Percentiles rank a stretch among this genome's conserved stretches.
These are phyloP conservation scores for Boeremia lycopersici DNA, from an alignment of 2,329 filamentous ascomycete genomes.

Conservation along the genomic window DNA sequence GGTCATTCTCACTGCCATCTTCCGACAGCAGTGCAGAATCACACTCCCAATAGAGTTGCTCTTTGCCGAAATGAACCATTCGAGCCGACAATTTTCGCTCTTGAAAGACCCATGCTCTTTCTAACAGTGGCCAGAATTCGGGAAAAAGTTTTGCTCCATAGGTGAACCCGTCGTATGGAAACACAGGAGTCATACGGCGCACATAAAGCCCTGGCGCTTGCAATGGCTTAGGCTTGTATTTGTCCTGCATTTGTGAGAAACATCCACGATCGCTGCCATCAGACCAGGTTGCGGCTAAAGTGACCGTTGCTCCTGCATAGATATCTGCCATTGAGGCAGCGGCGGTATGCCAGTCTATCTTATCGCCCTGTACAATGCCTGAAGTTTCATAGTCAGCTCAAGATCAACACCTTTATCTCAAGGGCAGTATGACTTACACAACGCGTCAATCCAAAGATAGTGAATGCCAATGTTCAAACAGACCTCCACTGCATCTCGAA, in stretches of 20 bases:
- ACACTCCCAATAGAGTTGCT: slow-evolving; percentile 2
- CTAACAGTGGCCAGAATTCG: slow-evolving; percentile 4
- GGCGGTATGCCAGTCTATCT: background rate
- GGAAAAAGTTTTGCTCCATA: too few species aligned
- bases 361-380: background rate
- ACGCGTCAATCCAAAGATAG: background rate
- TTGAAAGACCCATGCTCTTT: slow-evolving; percentile 4
- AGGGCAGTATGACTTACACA: background rate
- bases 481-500: background rate
- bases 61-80: background rate
- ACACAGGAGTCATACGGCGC: background rate
- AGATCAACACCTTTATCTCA: too few species aligned
- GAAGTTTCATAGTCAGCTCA: background rate
- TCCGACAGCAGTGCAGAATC: background rate
- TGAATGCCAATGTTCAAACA: background rate
- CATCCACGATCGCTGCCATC: background rate
- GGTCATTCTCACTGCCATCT: background rate
- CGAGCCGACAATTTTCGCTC: background rate
- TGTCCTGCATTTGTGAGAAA: background rate
- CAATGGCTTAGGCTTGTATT: background rate
- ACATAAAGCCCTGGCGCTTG: background rate
- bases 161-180: too few species aligned
- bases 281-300: background rate
- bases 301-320: background rate
- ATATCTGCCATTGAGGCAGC: slow-evolving; percentile 1